Percentiles rank a stretch among this genome's conserved stretches.
Evolutionary conservation across 768 basidiomycete species (phyloP).

Genomic region (Agaricus sinodeliciosus): DNA sequence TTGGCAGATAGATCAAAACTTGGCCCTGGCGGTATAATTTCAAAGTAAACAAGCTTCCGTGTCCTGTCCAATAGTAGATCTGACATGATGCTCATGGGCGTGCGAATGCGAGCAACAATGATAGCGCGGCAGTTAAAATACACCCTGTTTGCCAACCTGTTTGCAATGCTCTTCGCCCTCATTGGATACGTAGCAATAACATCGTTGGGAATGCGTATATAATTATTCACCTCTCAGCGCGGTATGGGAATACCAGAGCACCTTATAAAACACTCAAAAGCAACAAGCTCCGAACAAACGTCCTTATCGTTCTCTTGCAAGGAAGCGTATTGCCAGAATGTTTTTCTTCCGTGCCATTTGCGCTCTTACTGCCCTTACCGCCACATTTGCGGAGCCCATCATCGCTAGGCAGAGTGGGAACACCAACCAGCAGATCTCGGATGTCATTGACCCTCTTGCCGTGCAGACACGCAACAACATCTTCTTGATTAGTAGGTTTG

Average conservation of each 20-base stretch:
- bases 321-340: slow-evolving; percentile 16
- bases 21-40: not conserved
- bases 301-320: slow-evolving; percentile 5
- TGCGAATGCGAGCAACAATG: not conserved
- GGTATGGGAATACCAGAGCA: slow-evolving; percentile 4
- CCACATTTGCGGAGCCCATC: slow-evolving; percentile 24
- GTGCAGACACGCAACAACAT: slow-evolving; percentile 15
- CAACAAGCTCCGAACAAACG: not conserved
- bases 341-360: slow-evolving; percentile 21
- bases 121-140: not conserved
- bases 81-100: slow-evolving; percentile 9
- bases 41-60: not conserved
- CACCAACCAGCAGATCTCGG: slow-evolving; percentile 23
- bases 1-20: not conserved
- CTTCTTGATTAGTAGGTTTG: slow-evolving; percentile 21
- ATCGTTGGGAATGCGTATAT: slow-evolving; percentile 7
- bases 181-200: slow-evolving; percentile 1
- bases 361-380: slow-evolving; percentile 20
- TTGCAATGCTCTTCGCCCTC: slow-evolving; percentile 8
- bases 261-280: slow-evolving; percentile 3
- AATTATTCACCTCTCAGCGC: not conserved
- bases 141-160: not conserved
- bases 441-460: slow-evolving; percentile 22
- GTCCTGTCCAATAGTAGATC: slow-evolving; percentile 1
- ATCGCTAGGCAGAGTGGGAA: slow-evolving; percentile 24